phyloP scores from a whole-genome alignment of 371 early-diverging fungal species.

The Lichtheimia ornata region DNA sequence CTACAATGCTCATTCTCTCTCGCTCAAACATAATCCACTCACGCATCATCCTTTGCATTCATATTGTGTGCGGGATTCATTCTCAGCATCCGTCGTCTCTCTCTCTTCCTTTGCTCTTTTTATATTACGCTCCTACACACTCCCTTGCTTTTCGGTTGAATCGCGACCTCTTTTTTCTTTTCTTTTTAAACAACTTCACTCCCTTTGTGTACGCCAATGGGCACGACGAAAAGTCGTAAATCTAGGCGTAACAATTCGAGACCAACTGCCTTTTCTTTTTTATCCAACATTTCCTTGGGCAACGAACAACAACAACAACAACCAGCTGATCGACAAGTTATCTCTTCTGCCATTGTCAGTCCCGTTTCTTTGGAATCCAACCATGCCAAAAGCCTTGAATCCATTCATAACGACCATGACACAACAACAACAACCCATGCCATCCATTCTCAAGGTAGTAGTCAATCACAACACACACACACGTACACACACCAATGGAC shows the following conservation, averaged over 20 bases:
- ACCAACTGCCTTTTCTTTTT: conserved; percentile 50
- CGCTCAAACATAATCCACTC: too few species aligned
- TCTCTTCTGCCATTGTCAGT: background rate
- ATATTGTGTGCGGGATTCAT: too few species aligned
- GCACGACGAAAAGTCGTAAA: conserved; percentile 60
- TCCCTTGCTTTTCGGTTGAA: conserved; percentile 3
- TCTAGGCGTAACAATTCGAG: conserved; percentile 57
- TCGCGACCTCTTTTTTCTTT: background rate
- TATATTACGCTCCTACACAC: too few species aligned
- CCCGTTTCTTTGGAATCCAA: background rate
- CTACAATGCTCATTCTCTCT: too few species aligned
- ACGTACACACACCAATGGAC: too few species aligned
- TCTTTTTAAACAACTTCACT: conserved; percentile 4
- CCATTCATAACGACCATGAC: background rate
- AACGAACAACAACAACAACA: conserved; percentile 25
- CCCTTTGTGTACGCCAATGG: conserved; percentile 42
- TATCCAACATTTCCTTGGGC: conserved; percentile 50
- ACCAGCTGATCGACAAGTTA: background rate
- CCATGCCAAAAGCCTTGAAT: background rate
- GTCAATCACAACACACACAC: too few species aligned
- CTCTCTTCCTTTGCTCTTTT: conserved; percentile 5
- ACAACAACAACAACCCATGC: background rate
- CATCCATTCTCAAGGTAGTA: conserved; percentile 12
- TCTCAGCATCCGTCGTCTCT: background rate
- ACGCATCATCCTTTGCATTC: too few species aligned